Evolutionary conservation across 1,284 basidiomycete genomes (phyloP).

Genomic region (Leucoagaricus sp.): DNA sequence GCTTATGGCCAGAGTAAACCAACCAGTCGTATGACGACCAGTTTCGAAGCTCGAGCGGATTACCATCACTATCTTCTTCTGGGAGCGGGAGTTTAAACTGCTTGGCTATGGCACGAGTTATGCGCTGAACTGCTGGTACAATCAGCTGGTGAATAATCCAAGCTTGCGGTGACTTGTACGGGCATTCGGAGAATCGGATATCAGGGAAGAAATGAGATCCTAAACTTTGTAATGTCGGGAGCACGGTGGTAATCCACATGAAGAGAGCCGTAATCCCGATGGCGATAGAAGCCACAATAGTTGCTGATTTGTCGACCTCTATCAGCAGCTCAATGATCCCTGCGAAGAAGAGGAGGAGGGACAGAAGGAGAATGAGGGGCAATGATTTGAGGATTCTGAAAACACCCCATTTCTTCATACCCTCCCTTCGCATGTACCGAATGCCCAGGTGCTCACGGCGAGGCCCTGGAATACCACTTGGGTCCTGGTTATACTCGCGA

Average conservation of each 20-base stretch:
- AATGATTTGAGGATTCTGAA: conserved; percentile 22
- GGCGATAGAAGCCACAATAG: conserved; percentile 17
- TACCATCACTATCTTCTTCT: background rate
- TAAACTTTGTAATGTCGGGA: conserved; percentile 17
- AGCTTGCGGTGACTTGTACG: conserved; percentile 19
- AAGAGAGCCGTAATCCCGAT: conserved; percentile 19
- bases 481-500: background rate
- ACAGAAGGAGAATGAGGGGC: conserved; percentile 24
- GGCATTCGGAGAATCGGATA: conserved; percentile 16
- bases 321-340: conserved; percentile 26
- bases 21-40: background rate
- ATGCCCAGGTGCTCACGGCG: conserved; percentile 15
- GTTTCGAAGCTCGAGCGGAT: background rate
- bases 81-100: background rate
- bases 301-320: conserved; percentile 18
- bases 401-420: conserved; percentile 25
- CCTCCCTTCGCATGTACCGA: conserved; percentile 21
- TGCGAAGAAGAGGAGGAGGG: conserved; percentile 27
- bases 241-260: conserved; percentile 18
- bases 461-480: background rate
- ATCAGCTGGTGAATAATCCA: background rate
- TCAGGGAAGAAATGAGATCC: conserved; percentile 4
- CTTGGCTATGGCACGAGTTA: background rate
- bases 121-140: background rate
- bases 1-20: background rate